A percentile compares a stretch with the other conserved stretches of the same genome.
phyloP scores from a whole-genome alignment of 768 basidiomycete species.

The Trichaptum fuscoviolaceum region DNA sequence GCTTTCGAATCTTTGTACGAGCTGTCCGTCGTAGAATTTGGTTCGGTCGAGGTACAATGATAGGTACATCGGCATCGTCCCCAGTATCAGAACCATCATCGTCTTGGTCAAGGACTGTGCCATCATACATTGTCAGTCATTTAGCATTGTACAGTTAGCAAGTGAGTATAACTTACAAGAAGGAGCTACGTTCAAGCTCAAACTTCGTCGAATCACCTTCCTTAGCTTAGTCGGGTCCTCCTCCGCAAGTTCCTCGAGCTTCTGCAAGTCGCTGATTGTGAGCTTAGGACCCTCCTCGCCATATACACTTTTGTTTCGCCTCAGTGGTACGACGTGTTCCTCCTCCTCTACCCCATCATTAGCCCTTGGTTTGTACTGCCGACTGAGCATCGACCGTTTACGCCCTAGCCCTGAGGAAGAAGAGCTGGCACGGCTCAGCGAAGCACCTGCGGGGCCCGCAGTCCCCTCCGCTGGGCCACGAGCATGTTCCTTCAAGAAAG shows the following conservation, averaged over 20 bases:
- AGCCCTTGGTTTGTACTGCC: constrained; percentile 82
- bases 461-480: constrained; percentile 38
- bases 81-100: constrained; percentile 61
- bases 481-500: constrained; percentile 92
- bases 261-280: constrained; percentile 91
- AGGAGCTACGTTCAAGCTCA: constrained; percentile 82
- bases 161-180: constrained; percentile 56
- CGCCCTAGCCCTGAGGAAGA: constrained; percentile 55
- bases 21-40: constrained; percentile 88
- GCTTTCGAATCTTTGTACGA: constrained; percentile 93
- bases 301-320: constrained; percentile 62
- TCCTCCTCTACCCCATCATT: constrained; percentile 73
- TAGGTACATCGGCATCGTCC: constrained; percentile 86
- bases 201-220: constrained; percentile 74
- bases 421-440: constrained; percentile 39
- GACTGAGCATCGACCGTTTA: constrained; percentile 89
- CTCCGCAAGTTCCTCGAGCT: constrained; percentile 87
- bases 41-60: constrained; percentile 83
- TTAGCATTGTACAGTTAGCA: neutral
- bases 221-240: constrained; percentile 82
- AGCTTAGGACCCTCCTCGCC: constrained; percentile 74
- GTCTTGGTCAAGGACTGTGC: constrained; percentile 59
- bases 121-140: neutral
- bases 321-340: constrained; percentile 60
- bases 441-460: constrained; percentile 38